Base-by-base conservation (phyloP, 1,284 basidiomycete genomes). In the Tetrapyrgos nigripes region DNA sequence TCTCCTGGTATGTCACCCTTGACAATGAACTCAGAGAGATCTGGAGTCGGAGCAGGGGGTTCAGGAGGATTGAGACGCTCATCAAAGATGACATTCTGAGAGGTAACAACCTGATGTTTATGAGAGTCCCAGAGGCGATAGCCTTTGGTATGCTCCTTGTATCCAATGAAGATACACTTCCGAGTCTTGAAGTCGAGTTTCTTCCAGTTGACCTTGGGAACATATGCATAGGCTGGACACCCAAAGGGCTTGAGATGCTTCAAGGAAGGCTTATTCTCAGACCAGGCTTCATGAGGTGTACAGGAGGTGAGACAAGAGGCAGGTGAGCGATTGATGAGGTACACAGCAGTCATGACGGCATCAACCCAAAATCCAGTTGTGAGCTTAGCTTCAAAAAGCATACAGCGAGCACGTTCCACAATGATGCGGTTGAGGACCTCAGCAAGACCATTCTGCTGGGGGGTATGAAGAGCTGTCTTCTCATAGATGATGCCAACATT, bases 361-460 rank as follows among this genome's bases (percentile, higher is more conserved):
- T 68, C 56, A 10, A 54, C 54, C 71, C 72, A 75, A 50, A 68
- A 70, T 0, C 47, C 60, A n/a, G 62, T 64, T 0, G 66, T 60
- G 0, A 74, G 60, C 23, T 60, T 57, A 0, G 65, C 64, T 0
- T 70, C 68, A 19, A 64, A 48, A 0, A 73, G 63, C 62, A 75
- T 70, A 0, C 67, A 45, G 3, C 60, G 63, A 1, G 66, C 65
- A 8, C 59, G 49, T 3, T 61, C 62, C 2, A 63, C 63, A 0
- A 76, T 40, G 0, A 64, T 76, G 49, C 71, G 71, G 50, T 75
- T 76, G 50, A 72, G 67, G 0, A 57, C 50, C 55, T 72, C 69
- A 8, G 71, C 70, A 3, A 70, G 44, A 1, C 71, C 70, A 53
- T 75, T 73, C 48, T 74, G 72, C 47, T 73, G 64, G 14, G 69